phyloP scores from a whole-genome alignment of 2,329 filamentous ascomycete genomes.

The Thelonectria discophora region DNA sequence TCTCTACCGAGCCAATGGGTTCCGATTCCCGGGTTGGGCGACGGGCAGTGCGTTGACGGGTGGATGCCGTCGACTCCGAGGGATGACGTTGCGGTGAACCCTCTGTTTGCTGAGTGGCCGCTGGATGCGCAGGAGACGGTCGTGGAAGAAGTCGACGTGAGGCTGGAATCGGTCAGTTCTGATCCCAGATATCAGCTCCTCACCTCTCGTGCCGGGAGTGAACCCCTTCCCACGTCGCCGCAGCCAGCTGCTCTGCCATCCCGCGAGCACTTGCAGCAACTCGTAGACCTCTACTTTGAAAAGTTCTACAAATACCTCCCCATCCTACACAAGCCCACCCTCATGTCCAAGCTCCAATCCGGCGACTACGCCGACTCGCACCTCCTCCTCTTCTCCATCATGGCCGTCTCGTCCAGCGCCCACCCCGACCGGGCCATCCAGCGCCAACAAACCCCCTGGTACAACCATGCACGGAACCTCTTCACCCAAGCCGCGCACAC shows the following conservation, averaged over 20 bases:
- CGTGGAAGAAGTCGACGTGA: background rate
- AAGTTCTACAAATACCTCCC: slow-evolving; percentile 35
- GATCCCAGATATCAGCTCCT: background rate
- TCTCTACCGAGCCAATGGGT: slow-evolving; percentile 4
- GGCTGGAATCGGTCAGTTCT: background rate
- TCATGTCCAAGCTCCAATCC: slow-evolving; percentile 9
- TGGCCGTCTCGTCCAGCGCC: slow-evolving; percentile 31
- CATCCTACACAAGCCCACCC: slow-evolving; percentile 29
- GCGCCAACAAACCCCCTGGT: slow-evolving; percentile 32
- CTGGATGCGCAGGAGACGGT: background rate
- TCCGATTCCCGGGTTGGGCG: background rate
- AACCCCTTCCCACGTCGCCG: background rate
- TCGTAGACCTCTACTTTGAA: slow-evolving; percentile 38
- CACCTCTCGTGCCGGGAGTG: background rate
- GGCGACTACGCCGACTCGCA: background rate
- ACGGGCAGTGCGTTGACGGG: background rate
- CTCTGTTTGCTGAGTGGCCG: background rate
- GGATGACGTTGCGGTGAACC: too few relatives aligned
- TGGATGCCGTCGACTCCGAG: background rate
- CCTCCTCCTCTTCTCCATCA: slow-evolving; percentile 31
- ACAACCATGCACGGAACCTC: slow-evolving; percentile 28
- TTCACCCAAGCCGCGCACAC: slow-evolving; percentile 29
- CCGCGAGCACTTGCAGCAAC: slow-evolving; percentile 22
- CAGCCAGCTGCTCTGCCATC: slow-evolving; percentile 12
- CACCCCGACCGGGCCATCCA: slow-evolving; percentile 33